Percentiles rank a stretch among this genome's conserved stretches.
These are phyloP conservation scores for Myotisia sp. DNA, from an alignment of 2,329 filamentous ascomycete genomes.

Conservation along the genomic window DNA sequence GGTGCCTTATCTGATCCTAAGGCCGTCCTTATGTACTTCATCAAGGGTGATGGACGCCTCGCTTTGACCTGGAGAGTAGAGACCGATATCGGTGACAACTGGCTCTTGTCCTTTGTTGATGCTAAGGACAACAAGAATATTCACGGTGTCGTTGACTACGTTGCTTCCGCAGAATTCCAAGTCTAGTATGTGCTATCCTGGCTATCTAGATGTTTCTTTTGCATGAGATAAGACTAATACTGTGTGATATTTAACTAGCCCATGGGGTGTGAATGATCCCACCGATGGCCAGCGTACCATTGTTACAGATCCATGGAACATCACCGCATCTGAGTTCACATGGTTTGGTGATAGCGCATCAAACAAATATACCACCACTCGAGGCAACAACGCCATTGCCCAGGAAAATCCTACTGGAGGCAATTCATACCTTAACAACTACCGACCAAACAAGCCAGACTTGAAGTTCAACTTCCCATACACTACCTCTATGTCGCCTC, in stretches of 20 bases:
- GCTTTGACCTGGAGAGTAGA: constrained; percentile 11
- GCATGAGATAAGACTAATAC: too few relatives aligned
- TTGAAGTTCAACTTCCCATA: constrained; percentile 10
- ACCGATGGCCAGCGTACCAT: constrained; percentile 8
- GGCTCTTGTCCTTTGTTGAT: constrained; percentile 11
- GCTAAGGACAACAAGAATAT: constrained; percentile 9
- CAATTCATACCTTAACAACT: constrained; percentile 9
- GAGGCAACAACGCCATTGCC: constrained; percentile 10
- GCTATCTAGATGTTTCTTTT: too few relatives aligned
- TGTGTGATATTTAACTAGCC: background rate
- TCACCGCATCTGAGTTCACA: constrained; percentile 7
- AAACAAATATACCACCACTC: constrained; percentile 8
- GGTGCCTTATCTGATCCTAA: constrained; percentile 9
- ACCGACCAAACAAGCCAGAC: constrained; percentile 8
- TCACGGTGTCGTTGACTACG: constrained; percentile 10
- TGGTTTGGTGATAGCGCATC: constrained; percentile 8
- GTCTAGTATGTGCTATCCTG: constrained; percentile 7
- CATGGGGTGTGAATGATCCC: constrained; percentile 10
- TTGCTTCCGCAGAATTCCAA: constrained; percentile 8
- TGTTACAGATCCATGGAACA: constrained; percentile 9
- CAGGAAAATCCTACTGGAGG: constrained; percentile 10
- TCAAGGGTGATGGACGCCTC: constrained; percentile 8
- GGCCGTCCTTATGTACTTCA: constrained; percentile 8
- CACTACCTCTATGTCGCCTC: constrained; percentile 3
- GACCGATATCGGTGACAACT: constrained; percentile 12